A percentile compares a stretch with the other conserved stretches of the same genome.
Evolutionary conservation across 106 monocot species (phyloP).

Genomic region (Dioscorea alata): DNA sequence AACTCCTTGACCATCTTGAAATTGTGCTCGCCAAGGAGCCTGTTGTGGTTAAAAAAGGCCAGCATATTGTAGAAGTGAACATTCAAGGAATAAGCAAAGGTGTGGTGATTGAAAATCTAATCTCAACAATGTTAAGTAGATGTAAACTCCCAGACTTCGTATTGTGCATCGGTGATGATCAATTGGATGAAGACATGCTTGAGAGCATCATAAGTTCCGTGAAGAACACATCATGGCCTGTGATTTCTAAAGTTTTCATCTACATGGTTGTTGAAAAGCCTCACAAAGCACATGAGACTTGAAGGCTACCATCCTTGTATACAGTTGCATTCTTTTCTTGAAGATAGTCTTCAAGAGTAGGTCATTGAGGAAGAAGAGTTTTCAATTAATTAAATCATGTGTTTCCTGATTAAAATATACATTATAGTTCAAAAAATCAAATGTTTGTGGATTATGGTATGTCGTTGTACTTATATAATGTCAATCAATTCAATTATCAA

Average conservation of each 20-base stretch:
- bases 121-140: slow-evolving; percentile 23
- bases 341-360: too few species aligned
- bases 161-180: slow-evolving; percentile 77
- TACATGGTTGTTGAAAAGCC: slow-evolving; percentile 87
- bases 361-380: too few species aligned
- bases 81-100: slow-evolving; percentile 28
- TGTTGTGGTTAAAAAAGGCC: slow-evolving; percentile 65
- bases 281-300: too few species aligned
- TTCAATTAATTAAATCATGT: too few species aligned
- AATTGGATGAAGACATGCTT: slow-evolving; percentile 90
- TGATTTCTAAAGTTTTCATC: slow-evolving; percentile 50
- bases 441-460: too few species aligned
- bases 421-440: too few species aligned
- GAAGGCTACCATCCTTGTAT: too few species aligned
- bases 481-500: too few species aligned
- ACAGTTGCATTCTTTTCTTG: too few species aligned
- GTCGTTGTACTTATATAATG: too few species aligned
- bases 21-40: slow-evolving; percentile 76
- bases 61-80: slow-evolving; percentile 54
- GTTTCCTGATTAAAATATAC: too few species aligned
- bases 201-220: slow-evolving; percentile 50
- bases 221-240: slow-evolving; percentile 29
- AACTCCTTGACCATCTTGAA: slow-evolving; percentile 67
- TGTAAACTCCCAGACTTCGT: slow-evolving; percentile 59
- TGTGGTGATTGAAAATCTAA: slow-evolving; percentile 18